A percentile compares a stretch with the other conserved stretches of the same genome.
Conservation (phyloP, 1,139 yeast genomes). For the Yamadazyma membranifaciens region DNA sequence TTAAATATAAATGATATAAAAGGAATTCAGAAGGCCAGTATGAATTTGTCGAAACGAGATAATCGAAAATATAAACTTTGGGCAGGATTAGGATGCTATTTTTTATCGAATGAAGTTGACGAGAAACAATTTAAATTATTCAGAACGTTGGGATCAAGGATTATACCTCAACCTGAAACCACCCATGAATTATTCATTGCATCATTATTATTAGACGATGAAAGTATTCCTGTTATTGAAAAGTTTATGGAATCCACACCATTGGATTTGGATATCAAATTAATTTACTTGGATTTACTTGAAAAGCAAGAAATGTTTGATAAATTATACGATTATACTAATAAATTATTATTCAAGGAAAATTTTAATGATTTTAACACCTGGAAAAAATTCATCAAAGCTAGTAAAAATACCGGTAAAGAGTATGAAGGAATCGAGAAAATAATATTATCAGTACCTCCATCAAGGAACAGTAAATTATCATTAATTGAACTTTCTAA, state of each 20-base stretch:
- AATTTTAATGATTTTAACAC: conserved; percentile 59
- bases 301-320: conserved; percentile 16
- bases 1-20: conserved; percentile 33
- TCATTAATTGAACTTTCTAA: conserved; percentile 50
- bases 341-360: conserved; percentile 36
- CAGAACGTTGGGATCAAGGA: conserved; percentile 55
- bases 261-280: conserved; percentile 55
- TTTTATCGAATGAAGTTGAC: conserved; percentile 26
- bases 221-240: conserved; percentile 25
- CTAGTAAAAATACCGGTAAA: conserved; percentile 35
- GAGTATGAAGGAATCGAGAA: conserved; percentile 24
- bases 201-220: neutral
- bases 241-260: conserved; percentile 32
- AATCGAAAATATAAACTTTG: conserved; percentile 39
- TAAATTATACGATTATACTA: conserved; percentile 31
- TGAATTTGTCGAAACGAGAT: conserved; percentile 36
- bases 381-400: conserved; percentile 51
- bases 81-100: conserved; percentile 46
- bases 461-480: conserved; percentile 55
- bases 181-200: conserved; percentile 56
- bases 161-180: conserved; percentile 48
- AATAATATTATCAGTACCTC: conserved; percentile 21
- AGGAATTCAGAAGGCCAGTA: conserved; percentile 46
- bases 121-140: conserved; percentile 36
- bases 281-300: conserved; percentile 49